Conservation (phyloP, 495 filamentous ascomycete genomes). For the Xylona heveae region DNA sequence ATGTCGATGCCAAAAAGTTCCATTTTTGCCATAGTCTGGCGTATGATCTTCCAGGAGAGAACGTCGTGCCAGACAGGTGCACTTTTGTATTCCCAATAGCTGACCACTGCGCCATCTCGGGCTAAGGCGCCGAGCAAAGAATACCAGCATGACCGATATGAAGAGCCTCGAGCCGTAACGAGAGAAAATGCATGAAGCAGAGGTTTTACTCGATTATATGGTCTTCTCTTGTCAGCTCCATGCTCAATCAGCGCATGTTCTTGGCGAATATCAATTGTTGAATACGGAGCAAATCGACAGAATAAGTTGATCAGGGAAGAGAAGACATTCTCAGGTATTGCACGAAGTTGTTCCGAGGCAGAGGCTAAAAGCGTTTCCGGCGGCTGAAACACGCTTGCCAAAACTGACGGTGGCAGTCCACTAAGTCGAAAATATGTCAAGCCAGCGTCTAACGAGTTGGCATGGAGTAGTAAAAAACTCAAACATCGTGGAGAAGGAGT, state of each 20-base stretch:
- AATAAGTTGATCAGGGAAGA: conserved; percentile 7
- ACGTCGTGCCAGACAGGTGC: neutral
- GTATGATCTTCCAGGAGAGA: conserved; percentile 2
- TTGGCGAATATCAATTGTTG: no score
- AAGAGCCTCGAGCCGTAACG: conserved; percentile 13
- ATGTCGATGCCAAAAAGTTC: neutral
- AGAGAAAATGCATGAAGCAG: conserved; percentile 25
- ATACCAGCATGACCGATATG: conserved; percentile 20
- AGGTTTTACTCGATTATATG: conserved; percentile 14
- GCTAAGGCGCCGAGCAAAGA: conserved; percentile 5
- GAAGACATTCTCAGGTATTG: conserved; percentile 10
- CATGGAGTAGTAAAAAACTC: conserved; percentile 23
- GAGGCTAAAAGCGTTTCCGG: no score
- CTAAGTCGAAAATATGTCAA: conserved; percentile 22
- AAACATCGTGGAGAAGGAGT: conserved; percentile 21
- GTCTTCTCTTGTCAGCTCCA: no score
- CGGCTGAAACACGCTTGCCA: no score
- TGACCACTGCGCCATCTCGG: no score
- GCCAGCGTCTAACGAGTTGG: conserved; percentile 17
- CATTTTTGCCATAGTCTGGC: conserved; percentile 2
- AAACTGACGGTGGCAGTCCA: conserved; percentile 13
- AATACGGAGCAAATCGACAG: no score
- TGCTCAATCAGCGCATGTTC: no score
- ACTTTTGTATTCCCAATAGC: neutral
- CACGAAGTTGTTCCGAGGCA: conserved; percentile 17